A percentile compares a stretch with the other conserved stretches of the same genome.
Evolutionary conservation across 495 filamentous ascomycete species (phyloP).

Genomic region (Xylaria intraflava): DNA sequence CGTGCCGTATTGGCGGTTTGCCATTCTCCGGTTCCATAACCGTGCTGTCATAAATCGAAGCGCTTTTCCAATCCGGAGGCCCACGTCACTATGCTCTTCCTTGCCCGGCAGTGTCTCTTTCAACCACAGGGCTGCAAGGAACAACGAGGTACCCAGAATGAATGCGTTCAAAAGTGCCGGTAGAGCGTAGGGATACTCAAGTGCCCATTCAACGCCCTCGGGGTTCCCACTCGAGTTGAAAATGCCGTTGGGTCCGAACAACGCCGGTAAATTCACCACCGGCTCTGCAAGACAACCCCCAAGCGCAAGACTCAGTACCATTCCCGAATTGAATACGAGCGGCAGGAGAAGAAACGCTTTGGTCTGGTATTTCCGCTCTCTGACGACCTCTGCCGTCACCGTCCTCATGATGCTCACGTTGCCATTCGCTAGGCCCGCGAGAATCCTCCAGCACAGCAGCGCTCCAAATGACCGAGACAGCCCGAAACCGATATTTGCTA

Average conservation of each 20-base stretch:
- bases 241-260: constrained; percentile 53
- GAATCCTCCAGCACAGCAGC: constrained; percentile 58
- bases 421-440: constrained; percentile 67
- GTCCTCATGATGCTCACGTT: constrained; percentile 78
- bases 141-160: constrained; percentile 17
- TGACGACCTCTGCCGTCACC: constrained; percentile 65
- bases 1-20: constrained; percentile 22
- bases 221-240: constrained; percentile 26
- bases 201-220: constrained; percentile 26
- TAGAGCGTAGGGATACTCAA: constrained; percentile 36
- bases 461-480: constrained; percentile 63
- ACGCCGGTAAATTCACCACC: constrained; percentile 50
- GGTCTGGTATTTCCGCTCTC: constrained; percentile 60
- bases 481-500: constrained; percentile 67
- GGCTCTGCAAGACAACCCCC: constrained; percentile 72
- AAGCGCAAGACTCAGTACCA: constrained; percentile 49
- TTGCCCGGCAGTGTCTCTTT: constrained; percentile 25
- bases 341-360: constrained; percentile 76
- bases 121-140: constrained; percentile 14
- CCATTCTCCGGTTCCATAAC: constrained; percentile 7
- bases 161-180: constrained; percentile 26
- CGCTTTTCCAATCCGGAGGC: constrained; percentile 15
- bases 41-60: no score
- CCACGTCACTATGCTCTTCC: constrained; percentile 23
- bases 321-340: constrained; percentile 70